Conservation (phyloP, 768 basidiomycete species). For the Boletellus ananas region DNA sequence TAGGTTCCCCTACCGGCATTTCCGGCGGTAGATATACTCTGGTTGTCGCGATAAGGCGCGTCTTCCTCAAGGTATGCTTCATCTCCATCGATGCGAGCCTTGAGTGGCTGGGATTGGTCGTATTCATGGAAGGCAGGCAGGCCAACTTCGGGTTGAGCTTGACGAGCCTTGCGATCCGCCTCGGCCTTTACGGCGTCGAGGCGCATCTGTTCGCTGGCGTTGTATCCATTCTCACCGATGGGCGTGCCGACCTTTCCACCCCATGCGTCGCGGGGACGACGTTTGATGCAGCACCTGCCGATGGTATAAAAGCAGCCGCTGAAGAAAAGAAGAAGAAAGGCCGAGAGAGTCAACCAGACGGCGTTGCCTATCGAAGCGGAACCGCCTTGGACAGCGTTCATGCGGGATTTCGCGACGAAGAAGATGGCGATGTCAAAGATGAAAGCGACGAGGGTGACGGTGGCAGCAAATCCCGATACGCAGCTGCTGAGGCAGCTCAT, state of each 20-base stretch:
- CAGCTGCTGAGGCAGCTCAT: constrained; percentile 82
- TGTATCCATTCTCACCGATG: constrained; percentile 35
- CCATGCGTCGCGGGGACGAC: constrained; percentile 43
- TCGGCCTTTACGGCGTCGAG: constrained; percentile 86
- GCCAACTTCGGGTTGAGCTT: constrained; percentile 57
- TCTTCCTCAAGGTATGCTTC: constrained; percentile 54
- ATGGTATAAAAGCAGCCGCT: constrained; percentile 84
- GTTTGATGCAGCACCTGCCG: constrained; percentile 80
- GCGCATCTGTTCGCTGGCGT: constrained; percentile 57
- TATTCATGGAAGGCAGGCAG: constrained; percentile 74
- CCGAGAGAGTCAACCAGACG: constrained; percentile 86
- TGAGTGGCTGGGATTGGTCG: constrained; percentile 58
- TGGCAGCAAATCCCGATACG: constrained; percentile 77
- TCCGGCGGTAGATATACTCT: constrained; percentile 20
- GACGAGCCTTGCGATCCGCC: constrained; percentile 73
- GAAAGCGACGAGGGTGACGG: constrained; percentile 79
- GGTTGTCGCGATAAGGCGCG: constrained; percentile 32
- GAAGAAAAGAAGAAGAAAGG: constrained; percentile 84
- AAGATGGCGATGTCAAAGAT: constrained; percentile 91
- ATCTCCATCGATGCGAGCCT: constrained; percentile 53
- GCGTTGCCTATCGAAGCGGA: constrained; percentile 81
- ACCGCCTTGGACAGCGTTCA: constrained; percentile 70
- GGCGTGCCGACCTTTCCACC: constrained; percentile 32
- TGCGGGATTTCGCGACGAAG: constrained; percentile 81
- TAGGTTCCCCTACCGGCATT: constrained; percentile 26